phyloP scores from a whole-genome alignment of 257 asterid species.

The Eustoma russellianum region DNA sequence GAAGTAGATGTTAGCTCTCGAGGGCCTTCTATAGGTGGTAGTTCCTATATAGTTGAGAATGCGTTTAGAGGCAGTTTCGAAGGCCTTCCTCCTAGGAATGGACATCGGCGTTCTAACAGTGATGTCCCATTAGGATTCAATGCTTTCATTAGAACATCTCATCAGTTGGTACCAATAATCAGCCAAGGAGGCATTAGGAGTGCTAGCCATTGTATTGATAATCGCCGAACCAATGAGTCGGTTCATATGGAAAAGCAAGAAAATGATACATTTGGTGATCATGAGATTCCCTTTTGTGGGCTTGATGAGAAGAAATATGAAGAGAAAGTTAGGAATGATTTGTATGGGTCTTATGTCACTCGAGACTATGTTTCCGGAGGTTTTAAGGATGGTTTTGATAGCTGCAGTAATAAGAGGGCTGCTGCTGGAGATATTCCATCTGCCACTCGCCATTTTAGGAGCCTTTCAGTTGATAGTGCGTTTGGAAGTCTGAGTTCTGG shows the following conservation, averaged over 20 bases:
- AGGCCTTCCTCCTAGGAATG: slow-evolving; percentile 58
- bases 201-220: slow-evolving; percentile 15
- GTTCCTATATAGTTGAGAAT: no score
- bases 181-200: slow-evolving; percentile 28
- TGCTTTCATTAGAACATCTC: slow-evolving; percentile 61
- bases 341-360: slow-evolving; percentile 41
- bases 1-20: slow-evolving; percentile 49
- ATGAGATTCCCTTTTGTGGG: no score
- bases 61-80: no score
- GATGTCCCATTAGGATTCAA: slow-evolving; percentile 71
- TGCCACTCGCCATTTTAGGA: slow-evolving; percentile 47
- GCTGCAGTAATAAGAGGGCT: slow-evolving; percentile 28
- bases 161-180: slow-evolving; percentile 66
- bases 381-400: slow-evolving; percentile 13
- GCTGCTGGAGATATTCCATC: slow-evolving; percentile 50
- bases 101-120: slow-evolving; percentile 68
- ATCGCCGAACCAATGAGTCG: slow-evolving; percentile 19
- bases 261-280: slow-evolving; percentile 11
- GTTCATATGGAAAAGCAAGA: slow-evolving; percentile 23
- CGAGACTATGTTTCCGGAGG: slow-evolving; percentile 23
- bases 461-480: slow-evolving; percentile 79
- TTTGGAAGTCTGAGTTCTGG: slow-evolving; percentile 39
- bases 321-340: slow-evolving; percentile 50
- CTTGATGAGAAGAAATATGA: slow-evolving; percentile 33
- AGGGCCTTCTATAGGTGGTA: slow-evolving; percentile 21